Evolutionary conservation across 2,329 filamentous ascomycete genomes (phyloP), one percentile per base, ranked within the genome.

Genomic region (Fusarium sp.): DNA sequence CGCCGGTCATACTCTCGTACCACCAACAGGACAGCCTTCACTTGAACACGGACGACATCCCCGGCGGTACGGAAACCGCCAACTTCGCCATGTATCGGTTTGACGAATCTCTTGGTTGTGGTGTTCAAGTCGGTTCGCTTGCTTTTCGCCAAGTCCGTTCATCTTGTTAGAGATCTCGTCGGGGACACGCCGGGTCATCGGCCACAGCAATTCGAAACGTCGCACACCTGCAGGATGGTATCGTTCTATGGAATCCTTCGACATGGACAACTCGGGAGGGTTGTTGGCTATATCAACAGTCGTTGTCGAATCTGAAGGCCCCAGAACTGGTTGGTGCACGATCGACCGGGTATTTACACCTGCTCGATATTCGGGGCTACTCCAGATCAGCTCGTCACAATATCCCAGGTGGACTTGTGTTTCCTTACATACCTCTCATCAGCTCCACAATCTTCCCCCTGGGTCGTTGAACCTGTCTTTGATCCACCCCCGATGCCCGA

Each of bases 391-490:
- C 62, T 52, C 25, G 57, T 54, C 61, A 30, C 33, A 57, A 65
- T 61, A 63, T 59, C 54, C 59, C 60, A 67, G 68, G 76, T 61
- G 77, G 77, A 72, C 67, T 76, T 74, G 43, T 66, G 69, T 69
- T 78, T 72, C 77, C 59, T 79, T 79, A 76, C 77, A 79, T 79
- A 79, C 73, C 70, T 78, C 63, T 69, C 40, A 50, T 32, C 47
- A 69, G 73, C 72, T 80, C 79, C 79, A 80, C 79, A 69, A 68
- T 70, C 59, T 64, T 43, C 57, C 72, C 71, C 65, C 68, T 72
- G 59, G 69, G 40, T 68, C 37, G 45, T 64, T 72, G 71, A 75
- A 71, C 67, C 68, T 72, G 61, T 45, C 62, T 37, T 69, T 43
- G 70, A 71, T 71, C 77, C 74, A 79, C 77, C 59, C 68, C 22